A percentile compares a stretch with the other conserved stretches of the same genome.
Evolutionary conservation across 306 rosid genomes (phyloP).

Genomic region (Pyrus bretschneideri): DNA sequence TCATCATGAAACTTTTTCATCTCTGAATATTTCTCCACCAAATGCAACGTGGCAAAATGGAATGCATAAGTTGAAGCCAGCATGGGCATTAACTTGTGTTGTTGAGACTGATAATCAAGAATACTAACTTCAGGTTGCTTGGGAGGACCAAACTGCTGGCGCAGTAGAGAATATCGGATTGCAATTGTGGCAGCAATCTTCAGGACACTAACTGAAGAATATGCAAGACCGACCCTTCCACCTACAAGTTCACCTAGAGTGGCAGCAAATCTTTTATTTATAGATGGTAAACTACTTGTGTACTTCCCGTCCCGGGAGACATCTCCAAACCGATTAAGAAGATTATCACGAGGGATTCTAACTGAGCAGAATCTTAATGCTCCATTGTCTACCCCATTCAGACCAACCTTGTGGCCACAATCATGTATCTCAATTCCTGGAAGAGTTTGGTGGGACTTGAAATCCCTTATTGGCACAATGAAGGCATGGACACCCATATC

Average conservation of each 20-base stretch:
- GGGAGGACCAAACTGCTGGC: slow-evolving; percentile 96
- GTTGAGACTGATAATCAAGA: slow-evolving; percentile 96
- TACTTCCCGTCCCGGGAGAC: slow-evolving; percentile 91
- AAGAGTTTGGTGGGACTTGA: slow-evolving; percentile 80
- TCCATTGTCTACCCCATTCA: slow-evolving; percentile 96
- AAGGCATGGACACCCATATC: slow-evolving; percentile 99
- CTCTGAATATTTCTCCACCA: slow-evolving; percentile 75
- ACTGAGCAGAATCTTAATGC: slow-evolving; percentile 80
- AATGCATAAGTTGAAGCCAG: slow-evolving; percentile 92
- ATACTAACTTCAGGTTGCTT: slow-evolving; percentile 84
- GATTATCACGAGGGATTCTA: slow-evolving; percentile 90
- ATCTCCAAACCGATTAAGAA: slow-evolving; percentile 91
- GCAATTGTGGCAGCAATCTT: slow-evolving; percentile 79
- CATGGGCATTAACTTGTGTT: slow-evolving; percentile 98
- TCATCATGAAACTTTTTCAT: slow-evolving; percentile 81
- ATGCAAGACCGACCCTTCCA: slow-evolving; percentile 95
- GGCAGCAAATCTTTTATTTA: slow-evolving; percentile 85
- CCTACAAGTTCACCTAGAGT: slow-evolving; percentile 95
- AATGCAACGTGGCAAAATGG: slow-evolving; percentile 58
- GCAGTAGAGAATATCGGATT: slow-evolving; percentile 76
- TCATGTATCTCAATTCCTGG: slow-evolving; percentile 93
- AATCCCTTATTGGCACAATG: slow-evolving; percentile 87
- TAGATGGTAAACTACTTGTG: slow-evolving; percentile 67
- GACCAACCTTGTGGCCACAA: slow-evolving; percentile 93
- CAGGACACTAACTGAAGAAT: slow-evolving; percentile 82